Evolutionary conservation across 176 grass and related monocot genomes (phyloP), one percentile per base, ranked within the genome.

Genomic region (Ensete glaucum): DNA sequence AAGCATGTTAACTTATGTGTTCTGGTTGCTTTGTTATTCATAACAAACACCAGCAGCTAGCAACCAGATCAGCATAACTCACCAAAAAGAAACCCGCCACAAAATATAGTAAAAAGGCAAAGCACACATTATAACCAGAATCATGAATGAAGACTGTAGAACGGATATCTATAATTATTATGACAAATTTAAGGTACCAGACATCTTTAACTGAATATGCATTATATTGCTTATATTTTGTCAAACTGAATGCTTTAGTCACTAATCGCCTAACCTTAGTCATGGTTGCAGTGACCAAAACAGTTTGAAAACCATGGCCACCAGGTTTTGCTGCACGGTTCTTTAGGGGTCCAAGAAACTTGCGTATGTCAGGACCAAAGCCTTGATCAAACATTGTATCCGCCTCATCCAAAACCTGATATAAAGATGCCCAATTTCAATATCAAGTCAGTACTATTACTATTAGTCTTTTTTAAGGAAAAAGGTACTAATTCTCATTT

Each of bases 311-410:
- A 62, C 90, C 94, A 73, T 82, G 77, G 75, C 91, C 94, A 0
- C 86, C 90, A 76, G 73, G 71, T 64, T 93, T 98, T 76, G 77
- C 53, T 62, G 94, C 77, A 71, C 88, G 90, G 69, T 90, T 98
- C 69, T 87, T 91, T 85, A 98, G 84, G 22, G 94, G 90, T 48
- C 77, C 88, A 13, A 98, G 90, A 85, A 98, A 98, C 83, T 98
- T 93, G 52, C 72, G 65, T 64, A 93, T 87, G 69, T 98, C 94
- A 52, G 88, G 88, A 57, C 88, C 90, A 83, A 98, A 98, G 1
- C 94, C 94, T 87, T 89, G 94, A 84, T 98, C 94, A 89, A 98
- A 98, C 94, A 98, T 98, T 75, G 90, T 98, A 87, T 98, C 90
- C 69, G 90, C 94, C 78, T 98, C 95, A 84, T 98, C 95, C 77